A percentile compares a stretch with the other conserved stretches of the same genome.
Evolutionary conservation across 441 rosid genomes (phyloP).

Genomic region (Macaranga tanarius): DNA sequence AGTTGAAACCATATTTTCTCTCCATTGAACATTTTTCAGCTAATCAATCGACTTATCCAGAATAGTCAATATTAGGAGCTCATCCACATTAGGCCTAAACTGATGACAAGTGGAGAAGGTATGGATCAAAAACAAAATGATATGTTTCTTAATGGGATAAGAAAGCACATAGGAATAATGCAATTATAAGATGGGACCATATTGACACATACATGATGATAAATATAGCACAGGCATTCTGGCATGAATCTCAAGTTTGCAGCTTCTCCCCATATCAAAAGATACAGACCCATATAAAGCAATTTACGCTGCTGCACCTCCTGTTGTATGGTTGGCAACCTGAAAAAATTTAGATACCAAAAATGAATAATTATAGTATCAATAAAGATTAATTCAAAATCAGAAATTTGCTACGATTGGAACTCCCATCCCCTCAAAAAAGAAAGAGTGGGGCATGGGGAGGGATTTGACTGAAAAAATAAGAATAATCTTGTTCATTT

Average conservation of each 20-base stretch:
- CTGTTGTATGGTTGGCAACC: conserved; percentile 99
- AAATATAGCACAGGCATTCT: conserved; percentile 95
- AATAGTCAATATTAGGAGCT: not conserved
- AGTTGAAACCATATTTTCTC: conserved; percentile 1
- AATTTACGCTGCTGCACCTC: conserved; percentile 98
- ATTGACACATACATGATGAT: conserved; percentile 79
- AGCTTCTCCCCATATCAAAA: conserved; percentile 98
- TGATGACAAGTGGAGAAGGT: conserved; percentile 2
- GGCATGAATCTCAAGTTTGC: conserved; percentile 99
- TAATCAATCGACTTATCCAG: conserved; percentile 4
- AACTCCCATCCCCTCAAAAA: not conserved
- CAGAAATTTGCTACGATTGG: not conserved
- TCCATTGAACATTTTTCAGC: conserved; percentile 4
- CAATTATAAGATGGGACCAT: conserved; percentile 12
- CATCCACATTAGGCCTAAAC: not conserved
- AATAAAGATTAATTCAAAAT: not conserved
- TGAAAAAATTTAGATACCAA: conserved; percentile 38
- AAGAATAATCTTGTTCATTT: not conserved
- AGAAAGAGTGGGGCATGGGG: not conserved
- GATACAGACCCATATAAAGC: conserved; percentile 93
- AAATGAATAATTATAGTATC: conserved; percentile 1
- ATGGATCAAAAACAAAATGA: not conserved
- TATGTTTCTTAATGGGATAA: not conserved
- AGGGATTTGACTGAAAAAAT: not conserved
- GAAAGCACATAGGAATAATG: conserved; percentile 4